A percentile compares a stretch with the other conserved stretches of the same genome.
Conservation (phyloP, 192 early-diverging fungal species). For the Umbelopsis ramanniana region DNA sequence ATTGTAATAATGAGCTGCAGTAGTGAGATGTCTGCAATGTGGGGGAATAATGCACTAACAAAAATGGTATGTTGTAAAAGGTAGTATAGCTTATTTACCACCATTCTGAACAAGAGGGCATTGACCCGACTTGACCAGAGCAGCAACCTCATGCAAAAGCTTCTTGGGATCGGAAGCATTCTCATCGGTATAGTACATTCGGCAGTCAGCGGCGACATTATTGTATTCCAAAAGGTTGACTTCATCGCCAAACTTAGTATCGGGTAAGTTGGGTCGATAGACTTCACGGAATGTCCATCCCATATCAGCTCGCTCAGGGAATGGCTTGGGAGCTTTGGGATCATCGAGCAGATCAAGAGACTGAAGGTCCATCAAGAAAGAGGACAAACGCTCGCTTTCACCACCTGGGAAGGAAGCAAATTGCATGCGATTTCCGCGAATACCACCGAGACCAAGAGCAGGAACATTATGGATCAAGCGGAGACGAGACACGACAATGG, state of each 20-base stretch:
- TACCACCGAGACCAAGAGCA: slow-evolving; percentile 39
- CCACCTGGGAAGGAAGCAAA: slow-evolving; percentile 48
- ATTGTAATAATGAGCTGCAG: background rate
- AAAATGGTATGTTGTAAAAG: background rate
- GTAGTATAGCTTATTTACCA: background rate
- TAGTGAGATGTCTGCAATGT: background rate
- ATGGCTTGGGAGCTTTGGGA: slow-evolving; percentile 37
- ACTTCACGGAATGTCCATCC: slow-evolving; percentile 44
- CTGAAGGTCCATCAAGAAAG: slow-evolving; percentile 35
- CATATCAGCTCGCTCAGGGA: slow-evolving; percentile 43
- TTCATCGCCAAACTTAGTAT: slow-evolving; percentile 19
- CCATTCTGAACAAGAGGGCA: slow-evolving; percentile 28
- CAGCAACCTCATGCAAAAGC: slow-evolving; percentile 34
- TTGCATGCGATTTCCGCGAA: slow-evolving; percentile 45
- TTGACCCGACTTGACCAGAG: slow-evolving; percentile 25
- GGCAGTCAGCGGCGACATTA: slow-evolving; percentile 37
- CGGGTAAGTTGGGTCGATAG: slow-evolving; percentile 23
- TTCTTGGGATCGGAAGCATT: slow-evolving; percentile 34
- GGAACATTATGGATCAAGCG: slow-evolving; percentile 35
- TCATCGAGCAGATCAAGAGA: slow-evolving; percentile 26
- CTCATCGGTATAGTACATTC: slow-evolving; percentile 38
- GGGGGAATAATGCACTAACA: background rate
- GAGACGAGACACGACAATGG: slow-evolving; percentile 43
- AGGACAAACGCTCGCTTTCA: slow-evolving; percentile 40
- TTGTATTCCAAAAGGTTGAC: slow-evolving; percentile 36